Evolutionary conservation across 1,139 yeast genomes (phyloP), one percentile per base, ranked within the genome.

Genomic region (Candida frijolesensis): DNA sequence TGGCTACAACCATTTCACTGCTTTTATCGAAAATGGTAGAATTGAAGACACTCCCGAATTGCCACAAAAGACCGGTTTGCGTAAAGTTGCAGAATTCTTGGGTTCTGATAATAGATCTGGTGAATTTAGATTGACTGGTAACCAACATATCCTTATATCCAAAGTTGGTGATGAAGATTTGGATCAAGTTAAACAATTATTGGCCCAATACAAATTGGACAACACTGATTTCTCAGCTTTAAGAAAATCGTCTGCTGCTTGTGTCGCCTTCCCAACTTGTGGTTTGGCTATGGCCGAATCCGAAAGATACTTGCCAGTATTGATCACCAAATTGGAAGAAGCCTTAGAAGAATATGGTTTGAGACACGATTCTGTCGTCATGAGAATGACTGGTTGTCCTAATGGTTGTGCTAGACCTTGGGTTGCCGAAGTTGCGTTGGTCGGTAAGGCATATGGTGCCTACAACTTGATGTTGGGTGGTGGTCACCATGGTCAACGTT

Each of bases 361-460:
- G 60, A 87, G 97, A 67, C 97, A 91, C 65, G 98, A 94, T 68
- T 85, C 96, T 7, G 82, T 94, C 59, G 96, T 91, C 32, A 89
- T 94, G 96, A 85, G 99, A 75, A 92, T 94, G 97, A 91, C 98
- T 42, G 99, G 99, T 55, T 94, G 99, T 80, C 97, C 98, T 51
- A 94, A 94, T 68, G 99, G 98, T 58, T 94, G 99, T 78, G 94
- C 99, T 27, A 85, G 99, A 70, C 98, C 98, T 19, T 94, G 97
- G 97, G 75, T 94, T 49, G 98, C 97, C 2, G 99, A 94, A 71
- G 84, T 94, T 52, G 98, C 98, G 0, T 78, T 90, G 54, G 96
- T 94, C 49, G 99, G 99, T 70, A 94, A 94, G 70, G 97, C 98
- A 0, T 83, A 79, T 55, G 96, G 96, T 48, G 92, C 96, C 11